A percentile compares a stretch with the other conserved stretches of the same genome.
These are phyloP conservation scores for Cercospora zeae-maydis DNA, from an alignment of 2,329 filamentous ascomycete species.

Conservation along the genomic window DNA sequence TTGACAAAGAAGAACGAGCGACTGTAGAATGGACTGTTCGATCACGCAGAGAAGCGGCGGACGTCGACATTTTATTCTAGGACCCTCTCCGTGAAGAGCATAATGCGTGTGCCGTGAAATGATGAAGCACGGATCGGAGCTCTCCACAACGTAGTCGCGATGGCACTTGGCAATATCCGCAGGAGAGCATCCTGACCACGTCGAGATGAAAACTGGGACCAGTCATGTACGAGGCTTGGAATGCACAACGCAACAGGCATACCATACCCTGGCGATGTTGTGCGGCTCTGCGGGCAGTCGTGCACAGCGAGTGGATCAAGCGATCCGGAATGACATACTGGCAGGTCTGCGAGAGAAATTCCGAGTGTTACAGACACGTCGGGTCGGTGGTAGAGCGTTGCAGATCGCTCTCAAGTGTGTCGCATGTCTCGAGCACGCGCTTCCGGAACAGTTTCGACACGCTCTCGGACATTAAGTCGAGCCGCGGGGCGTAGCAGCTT, in stretches of 20 bases:
- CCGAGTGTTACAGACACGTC: neutral
- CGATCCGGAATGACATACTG: neutral
- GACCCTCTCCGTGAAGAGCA: neutral
- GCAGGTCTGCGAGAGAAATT: neutral
- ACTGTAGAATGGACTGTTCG: neutral
- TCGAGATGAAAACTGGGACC: constrained; percentile 12
- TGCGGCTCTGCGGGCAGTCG: constrained; percentile 1
- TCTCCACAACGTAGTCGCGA: neutral
- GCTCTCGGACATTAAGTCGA: neutral
- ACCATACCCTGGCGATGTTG: neutral
- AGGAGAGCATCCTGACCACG: constrained; percentile 9
- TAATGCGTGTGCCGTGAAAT: constrained; percentile 6
- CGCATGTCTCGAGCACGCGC: constrained; percentile 3
- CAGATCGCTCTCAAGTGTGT: constrained; percentile 1
- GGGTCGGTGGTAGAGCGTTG: neutral
- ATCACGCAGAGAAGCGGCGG: neutral
- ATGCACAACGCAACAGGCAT: neutral
- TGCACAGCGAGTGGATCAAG: neutral
- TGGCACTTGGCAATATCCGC: constrained; percentile 9
- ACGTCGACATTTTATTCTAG: constrained; percentile 7
- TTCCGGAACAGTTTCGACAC: neutral
- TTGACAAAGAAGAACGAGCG: constrained; percentile 7
- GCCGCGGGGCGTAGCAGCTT: neutral
- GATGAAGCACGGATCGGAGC: constrained; percentile 8
- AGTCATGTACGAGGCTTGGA: neutral